Base-by-base conservation (phyloP, 306 rosid species). In the Crotalaria pallida region DNA sequence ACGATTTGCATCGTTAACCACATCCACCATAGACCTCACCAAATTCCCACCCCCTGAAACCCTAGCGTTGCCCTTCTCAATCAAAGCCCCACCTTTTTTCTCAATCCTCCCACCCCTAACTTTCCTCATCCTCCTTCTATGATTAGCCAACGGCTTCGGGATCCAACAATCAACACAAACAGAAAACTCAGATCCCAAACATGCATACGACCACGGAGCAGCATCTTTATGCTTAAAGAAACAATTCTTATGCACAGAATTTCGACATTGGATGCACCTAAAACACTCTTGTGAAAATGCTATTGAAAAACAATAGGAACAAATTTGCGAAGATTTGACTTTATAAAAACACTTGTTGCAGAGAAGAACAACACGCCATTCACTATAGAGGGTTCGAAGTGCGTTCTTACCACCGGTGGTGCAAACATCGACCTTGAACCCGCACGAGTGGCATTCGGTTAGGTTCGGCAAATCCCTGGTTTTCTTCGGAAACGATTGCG, bases 321-420 rank as follows among this genome's bases (percentile, higher is more conserved):
- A 88, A 71, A 86, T 83, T 81, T 67, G 67, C 29, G 90, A 84
- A 27, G 95, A 84, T 69, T 86, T 67, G 0, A 90, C 74, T 22
- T 77, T 74, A 23, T 73, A 31, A 41, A 82, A 79, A 59, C 97
- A 90, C 51, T 83, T 86, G 18, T 66, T 88, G 58, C 97, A 88
- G 31, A 91, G 85, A 44, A 91, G 92, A 79, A 91, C 92, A 19
- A 91, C 60, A 9, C 96, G 90, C 95, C 97, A 88, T 64, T 91
- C 90, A 70, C 97, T 91, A 80, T 78, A 83, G 24, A 91, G 86
- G 50, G 80, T 51, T 21, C 81, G 85, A 38, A 91, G 96, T 27
- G 52, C 76, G 40, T 76, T 84, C 75, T 79, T 85, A 71, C 90
- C 86, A 17, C 8, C 36, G 6, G 0, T 31, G 36, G 80, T 77